Conservation (phyloP, 352 stramenopile species). For the Pythium rishiriense region DNA sequence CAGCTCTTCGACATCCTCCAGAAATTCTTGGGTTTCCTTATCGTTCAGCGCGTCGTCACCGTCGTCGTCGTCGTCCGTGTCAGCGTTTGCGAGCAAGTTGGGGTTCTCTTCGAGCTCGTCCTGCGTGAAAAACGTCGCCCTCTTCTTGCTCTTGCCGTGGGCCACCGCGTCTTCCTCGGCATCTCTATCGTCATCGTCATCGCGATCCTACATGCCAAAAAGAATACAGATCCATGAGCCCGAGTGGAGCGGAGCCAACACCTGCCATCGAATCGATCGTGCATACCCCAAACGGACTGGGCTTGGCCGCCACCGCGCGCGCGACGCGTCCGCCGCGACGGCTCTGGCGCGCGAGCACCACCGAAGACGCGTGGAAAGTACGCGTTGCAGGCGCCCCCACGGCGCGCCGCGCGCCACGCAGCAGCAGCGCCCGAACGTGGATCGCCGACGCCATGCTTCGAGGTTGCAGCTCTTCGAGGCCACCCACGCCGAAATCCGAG, state of each 20-base stretch:
- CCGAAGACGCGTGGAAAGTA: conserved; percentile 42
- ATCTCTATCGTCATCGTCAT: conserved; percentile 37
- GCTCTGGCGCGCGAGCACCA: conserved; percentile 39
- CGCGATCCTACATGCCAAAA: conserved; percentile 17
- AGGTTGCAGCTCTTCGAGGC: conserved; percentile 21
- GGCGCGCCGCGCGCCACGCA: conserved; percentile 6
- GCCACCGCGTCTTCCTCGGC: conserved; percentile 27
- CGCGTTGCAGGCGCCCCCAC: conserved; percentile 8
- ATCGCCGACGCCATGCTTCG: neutral
- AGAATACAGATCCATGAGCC: too few species aligned
- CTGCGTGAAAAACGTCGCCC: conserved; percentile 29
- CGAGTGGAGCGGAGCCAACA: too few species aligned
- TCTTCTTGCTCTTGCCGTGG: conserved; percentile 26
- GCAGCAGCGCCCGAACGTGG: conserved; percentile 8
- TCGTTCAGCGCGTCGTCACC: conserved; percentile 37
- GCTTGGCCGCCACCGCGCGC: conserved; percentile 11
- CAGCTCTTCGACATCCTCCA: conserved; percentile 72
- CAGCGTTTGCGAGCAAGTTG: conserved; percentile 13
- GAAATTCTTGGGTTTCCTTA: conserved; percentile 62
- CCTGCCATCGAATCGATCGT: neutral
- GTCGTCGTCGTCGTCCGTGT: conserved; percentile 17
- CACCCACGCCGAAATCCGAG: conserved; percentile 19
- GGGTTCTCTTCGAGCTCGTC: conserved; percentile 33
- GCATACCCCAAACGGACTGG: conserved; percentile 33
- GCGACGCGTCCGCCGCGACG: conserved; percentile 38